Evolutionary conservation across 164 flowering plant genomes (phyloP).

Genomic region (Santalum album): DNA sequence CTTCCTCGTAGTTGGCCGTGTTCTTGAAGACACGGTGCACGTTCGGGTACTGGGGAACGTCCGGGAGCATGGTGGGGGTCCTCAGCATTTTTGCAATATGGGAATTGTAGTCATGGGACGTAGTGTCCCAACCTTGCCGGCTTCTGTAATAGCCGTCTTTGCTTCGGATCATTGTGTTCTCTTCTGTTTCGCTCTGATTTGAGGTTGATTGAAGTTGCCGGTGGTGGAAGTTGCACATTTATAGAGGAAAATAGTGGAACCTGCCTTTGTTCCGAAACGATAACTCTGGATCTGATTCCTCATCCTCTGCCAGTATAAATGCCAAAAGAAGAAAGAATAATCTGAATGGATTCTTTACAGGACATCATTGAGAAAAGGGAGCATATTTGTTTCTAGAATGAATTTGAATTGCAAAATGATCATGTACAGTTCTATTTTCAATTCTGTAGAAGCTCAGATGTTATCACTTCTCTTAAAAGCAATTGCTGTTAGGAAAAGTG

Average conservation of each 20-base stretch:
- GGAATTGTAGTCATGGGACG: conserved; percentile 18
- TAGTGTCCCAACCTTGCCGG: conserved; percentile 8
- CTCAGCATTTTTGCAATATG: conserved; percentile 19
- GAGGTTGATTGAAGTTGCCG: no score
- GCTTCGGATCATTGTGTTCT: not conserved
- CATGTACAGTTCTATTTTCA: no score
- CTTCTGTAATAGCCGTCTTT: not conserved
- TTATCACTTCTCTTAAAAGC: no score
- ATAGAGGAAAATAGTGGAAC: not conserved
- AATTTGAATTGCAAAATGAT: no score
- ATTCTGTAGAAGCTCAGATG: no score
- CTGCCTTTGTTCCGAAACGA: not conserved
- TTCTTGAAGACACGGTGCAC: conserved; percentile 13
- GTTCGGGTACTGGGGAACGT: conserved; percentile 30
- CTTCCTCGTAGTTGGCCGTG: conserved; percentile 8
- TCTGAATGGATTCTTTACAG: no score
- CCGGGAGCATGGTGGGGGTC: conserved; percentile 15
- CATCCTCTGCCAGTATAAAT: not conserved
- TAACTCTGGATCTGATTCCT: not conserved
- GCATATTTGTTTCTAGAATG: no score
- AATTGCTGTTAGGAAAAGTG: no score
- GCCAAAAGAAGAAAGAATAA: no score
- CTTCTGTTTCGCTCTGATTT: not conserved
- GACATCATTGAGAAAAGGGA: no score
- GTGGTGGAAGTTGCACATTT: not conserved